Evolutionary conservation across 148 eudicot species (phyloP).

Genomic region (Chenopodium album): DNA sequence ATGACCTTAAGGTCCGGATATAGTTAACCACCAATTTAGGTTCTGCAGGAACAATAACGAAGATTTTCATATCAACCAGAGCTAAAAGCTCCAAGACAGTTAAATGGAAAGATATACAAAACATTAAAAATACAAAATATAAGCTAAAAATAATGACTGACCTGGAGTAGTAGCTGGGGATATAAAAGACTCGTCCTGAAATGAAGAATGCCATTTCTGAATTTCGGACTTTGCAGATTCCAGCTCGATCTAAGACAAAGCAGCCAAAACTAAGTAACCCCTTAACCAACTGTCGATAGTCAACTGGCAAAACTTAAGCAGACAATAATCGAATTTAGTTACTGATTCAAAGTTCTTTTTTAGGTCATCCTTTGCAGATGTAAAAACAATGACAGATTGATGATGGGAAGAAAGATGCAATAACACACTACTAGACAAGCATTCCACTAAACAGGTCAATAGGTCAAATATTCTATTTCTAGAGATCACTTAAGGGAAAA

Average conservation of each 20-base stretch:
- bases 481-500: background rate
- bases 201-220: conserved; percentile 83
- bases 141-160: conserved; percentile 24
- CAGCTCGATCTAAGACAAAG: conserved; percentile 62
- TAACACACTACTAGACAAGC: background rate
- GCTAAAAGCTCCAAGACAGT: background rate
- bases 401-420: background rate
- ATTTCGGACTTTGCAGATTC: conserved; percentile 82
- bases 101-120: background rate
- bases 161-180: conserved; percentile 74
- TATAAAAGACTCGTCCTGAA: conserved; percentile 74
- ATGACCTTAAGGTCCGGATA: conserved; percentile 70
- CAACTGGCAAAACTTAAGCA: background rate
- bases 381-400: background rate
- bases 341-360: background rate
- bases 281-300: background rate
- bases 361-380: background rate
- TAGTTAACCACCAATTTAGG: conserved; percentile 73
- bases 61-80: background rate
- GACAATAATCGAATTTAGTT: background rate
- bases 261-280: conserved; percentile 11
- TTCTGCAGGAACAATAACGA: conserved; percentile 42
- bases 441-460: background rate
- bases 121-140: background rate
- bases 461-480: background rate